These are phyloP conservation scores for Saussurea involucrata DNA, from an alignment of 129 eudicot species.

Conservation along the genomic window DNA sequence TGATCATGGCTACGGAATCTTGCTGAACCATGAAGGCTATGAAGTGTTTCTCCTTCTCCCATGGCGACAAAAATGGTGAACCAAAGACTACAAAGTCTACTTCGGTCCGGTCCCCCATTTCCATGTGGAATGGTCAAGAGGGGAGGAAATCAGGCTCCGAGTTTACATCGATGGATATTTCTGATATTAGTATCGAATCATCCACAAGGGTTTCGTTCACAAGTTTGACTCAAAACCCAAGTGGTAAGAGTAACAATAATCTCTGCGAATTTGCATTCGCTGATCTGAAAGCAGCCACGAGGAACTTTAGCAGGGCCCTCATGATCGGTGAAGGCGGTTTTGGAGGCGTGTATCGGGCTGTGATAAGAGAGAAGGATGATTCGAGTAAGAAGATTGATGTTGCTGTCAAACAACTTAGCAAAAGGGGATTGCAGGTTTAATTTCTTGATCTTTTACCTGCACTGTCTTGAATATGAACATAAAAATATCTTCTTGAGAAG, in stretches of 20 bases:
- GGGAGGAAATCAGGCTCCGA: constrained; percentile 52
- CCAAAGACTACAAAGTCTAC: constrained; percentile 46
- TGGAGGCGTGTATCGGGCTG: constrained; percentile 77
- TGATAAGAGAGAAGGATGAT: constrained; percentile 34
- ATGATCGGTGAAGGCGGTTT: constrained; percentile 94
- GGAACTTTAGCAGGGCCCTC: constrained; percentile 71
- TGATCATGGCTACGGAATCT: constrained; percentile 18
- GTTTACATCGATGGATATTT: constrained; percentile 49
- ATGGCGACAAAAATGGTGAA: constrained; percentile 44
- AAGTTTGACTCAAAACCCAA: constrained; percentile 61
- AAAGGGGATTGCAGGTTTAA: constrained; percentile 76
- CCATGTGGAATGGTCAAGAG: constrained; percentile 43
- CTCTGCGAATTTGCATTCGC: constrained; percentile 50
- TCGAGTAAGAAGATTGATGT: constrained; percentile 53
- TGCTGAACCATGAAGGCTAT: constrained; percentile 38
- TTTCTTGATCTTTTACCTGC: constrained; percentile 10
- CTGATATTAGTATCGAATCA: constrained; percentile 56
- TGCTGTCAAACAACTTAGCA: constrained; percentile 80
- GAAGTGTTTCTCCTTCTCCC: constrained; percentile 67
- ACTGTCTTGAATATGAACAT: not conserved
- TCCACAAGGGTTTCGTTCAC: constrained; percentile 55
- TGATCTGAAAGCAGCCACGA: constrained; percentile 69
- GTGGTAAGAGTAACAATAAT: constrained; percentile 39
- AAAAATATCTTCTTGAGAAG: not conserved
- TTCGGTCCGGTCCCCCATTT: constrained; percentile 39